Evolutionary conservation across 805 yeast species (phyloP).

Genomic region (Kazachstania bromeliacearum): DNA sequence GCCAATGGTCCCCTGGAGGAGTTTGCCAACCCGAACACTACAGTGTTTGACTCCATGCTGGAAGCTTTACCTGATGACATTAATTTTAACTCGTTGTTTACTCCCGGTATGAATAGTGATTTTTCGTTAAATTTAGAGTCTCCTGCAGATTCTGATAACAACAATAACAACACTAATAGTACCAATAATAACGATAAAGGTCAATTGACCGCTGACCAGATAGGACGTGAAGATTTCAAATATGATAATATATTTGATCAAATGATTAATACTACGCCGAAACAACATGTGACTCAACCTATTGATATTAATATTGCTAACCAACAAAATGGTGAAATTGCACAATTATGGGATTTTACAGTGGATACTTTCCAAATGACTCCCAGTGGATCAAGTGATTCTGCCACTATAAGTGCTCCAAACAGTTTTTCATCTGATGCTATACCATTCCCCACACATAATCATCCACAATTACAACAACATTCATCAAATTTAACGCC

Average conservation of each 20-base stretch:
- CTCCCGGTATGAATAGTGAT: conserved; percentile 4
- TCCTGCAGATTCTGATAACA: no score
- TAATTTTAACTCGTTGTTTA: conserved; percentile 11
- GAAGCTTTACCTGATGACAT: conserved; percentile 29
- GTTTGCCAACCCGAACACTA: conserved; percentile 1
- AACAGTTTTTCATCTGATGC: conserved; percentile 25
- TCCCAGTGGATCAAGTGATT: conserved; percentile 26
- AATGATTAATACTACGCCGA: background rate
- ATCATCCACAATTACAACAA: background rate
- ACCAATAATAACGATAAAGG: conserved; percentile 1
- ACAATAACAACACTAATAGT: background rate
- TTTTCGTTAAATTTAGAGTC: conserved; percentile 1
- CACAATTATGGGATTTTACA: conserved; percentile 33
- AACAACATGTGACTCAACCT: conserved; percentile 10
- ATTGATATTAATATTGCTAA: conserved; percentile 16
- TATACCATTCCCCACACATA: no score
- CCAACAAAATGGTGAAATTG: conserved; percentile 31
- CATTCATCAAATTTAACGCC: background rate
- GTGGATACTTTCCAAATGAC: conserved; percentile 31
- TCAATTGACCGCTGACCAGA: background rate
- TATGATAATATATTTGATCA: conserved; percentile 6
- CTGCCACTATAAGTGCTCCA: conserved; percentile 31
- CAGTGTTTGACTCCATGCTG: conserved; percentile 28
- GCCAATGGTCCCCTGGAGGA: background rate
- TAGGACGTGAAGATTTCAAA: background rate